Evolutionary conservation across 2,329 filamentous ascomycete genomes (phyloP).

Genomic region (Neonectria magnoliae): DNA sequence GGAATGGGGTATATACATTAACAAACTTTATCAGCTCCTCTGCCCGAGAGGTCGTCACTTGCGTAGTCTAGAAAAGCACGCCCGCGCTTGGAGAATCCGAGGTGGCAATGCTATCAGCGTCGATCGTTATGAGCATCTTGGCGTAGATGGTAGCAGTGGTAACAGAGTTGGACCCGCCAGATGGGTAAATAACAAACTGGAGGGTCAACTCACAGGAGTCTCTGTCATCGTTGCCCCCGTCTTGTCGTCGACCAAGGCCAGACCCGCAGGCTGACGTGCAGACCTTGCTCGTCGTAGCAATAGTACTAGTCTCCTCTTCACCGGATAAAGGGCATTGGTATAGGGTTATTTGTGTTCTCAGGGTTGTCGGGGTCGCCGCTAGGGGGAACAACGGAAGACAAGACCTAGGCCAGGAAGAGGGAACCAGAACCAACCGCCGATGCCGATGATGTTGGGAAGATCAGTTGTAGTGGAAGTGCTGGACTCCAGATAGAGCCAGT

Average conservation of each 20-base stretch:
- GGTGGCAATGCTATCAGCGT: neutral
- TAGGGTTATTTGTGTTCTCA: neutral
- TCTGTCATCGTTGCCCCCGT: neutral
- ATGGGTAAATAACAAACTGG: neutral
- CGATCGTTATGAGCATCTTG: neutral
- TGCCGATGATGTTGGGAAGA: neutral
- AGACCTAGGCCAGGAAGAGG: neutral
- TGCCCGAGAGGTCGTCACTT: neutral
- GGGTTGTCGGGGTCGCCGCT: neutral
- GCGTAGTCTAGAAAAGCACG: neutral
- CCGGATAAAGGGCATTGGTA: neutral
- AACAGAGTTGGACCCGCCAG: neutral
- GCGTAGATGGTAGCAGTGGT: neutral
- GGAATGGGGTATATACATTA: neutral
- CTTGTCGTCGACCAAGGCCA: neutral
- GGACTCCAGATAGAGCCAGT: neutral
- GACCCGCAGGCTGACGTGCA: neutral
- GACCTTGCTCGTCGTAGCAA: neutral
- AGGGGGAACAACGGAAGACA: neutral
- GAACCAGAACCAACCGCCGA: neutral
- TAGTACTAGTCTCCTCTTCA: neutral
- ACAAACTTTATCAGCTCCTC: neutral
- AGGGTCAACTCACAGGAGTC: neutral
- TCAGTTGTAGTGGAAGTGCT: neutral
- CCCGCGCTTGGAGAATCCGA: neutral